Evolutionary conservation across 2,329 filamentous ascomycete genomes (phyloP).

Genomic region (Aspergillus spinulosporus): DNA sequence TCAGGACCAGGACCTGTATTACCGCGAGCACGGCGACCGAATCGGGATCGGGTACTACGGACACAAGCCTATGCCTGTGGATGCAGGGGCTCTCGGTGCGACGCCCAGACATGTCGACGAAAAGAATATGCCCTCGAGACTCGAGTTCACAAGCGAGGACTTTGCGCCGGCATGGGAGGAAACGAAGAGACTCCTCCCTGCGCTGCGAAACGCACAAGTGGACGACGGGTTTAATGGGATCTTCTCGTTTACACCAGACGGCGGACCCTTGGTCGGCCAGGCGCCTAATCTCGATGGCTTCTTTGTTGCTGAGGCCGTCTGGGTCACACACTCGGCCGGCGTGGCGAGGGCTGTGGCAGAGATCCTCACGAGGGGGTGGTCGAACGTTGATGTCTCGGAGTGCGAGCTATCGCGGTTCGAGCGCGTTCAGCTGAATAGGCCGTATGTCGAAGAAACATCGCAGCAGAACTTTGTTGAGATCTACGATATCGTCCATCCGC

Average conservation of each 20-base stretch:
- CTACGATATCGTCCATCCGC: constrained; percentile 64
- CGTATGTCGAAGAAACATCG: constrained; percentile 60
- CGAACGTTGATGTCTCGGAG: constrained; percentile 58
- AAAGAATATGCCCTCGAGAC: constrained; percentile 63
- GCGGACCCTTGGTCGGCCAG: constrained; percentile 60
- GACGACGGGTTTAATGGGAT: constrained; percentile 65
- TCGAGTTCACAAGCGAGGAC: constrained; percentile 60
- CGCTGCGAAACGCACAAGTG: constrained; percentile 53
- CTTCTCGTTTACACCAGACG: constrained; percentile 67
- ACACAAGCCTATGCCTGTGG: constrained; percentile 62
- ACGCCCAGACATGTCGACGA: constrained; percentile 58
- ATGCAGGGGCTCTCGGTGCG: constrained; percentile 54
- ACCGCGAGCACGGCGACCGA: constrained; percentile 63
- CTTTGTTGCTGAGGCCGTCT: constrained; percentile 65
- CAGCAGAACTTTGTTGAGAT: constrained; percentile 64
- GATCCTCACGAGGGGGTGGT: constrained; percentile 57
- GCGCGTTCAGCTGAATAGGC: constrained; percentile 56
- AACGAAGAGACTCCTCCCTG: constrained; percentile 56
- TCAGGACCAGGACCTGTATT: constrained; percentile 65
- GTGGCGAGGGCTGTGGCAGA: constrained; percentile 63
- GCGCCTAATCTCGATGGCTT: constrained; percentile 61
- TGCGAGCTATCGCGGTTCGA: constrained; percentile 64
- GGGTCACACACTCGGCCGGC: constrained; percentile 67
- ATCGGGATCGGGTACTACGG: constrained; percentile 66
- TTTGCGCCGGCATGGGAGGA: constrained; percentile 63